A percentile compares a stretch with the other conserved stretches of the same genome.
phyloP scores from a whole-genome alignment of 1,284 basidiomycete genomes.

The Austroboletus niveus region DNA sequence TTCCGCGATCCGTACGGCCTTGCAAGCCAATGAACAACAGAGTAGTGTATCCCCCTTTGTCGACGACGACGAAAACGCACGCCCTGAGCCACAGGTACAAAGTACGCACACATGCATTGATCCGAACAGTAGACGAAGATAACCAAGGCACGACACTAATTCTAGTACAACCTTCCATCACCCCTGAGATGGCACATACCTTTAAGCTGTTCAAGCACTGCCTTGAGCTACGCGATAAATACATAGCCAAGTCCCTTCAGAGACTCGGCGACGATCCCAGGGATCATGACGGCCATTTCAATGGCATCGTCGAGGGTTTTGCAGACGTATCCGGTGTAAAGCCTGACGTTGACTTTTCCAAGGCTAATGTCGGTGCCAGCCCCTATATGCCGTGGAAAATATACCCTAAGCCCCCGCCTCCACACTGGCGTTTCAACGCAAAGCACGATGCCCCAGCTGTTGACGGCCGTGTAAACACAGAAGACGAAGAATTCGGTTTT shows the following conservation, averaged over 20 bases:
- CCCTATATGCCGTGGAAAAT: conserved; percentile 73
- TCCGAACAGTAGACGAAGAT: background rate
- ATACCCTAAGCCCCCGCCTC: conserved; percentile 87
- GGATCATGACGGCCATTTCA: conserved; percentile 80
- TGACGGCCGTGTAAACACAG: conserved; percentile 36
- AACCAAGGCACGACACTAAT: conserved; percentile 10
- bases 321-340: conserved; percentile 68
- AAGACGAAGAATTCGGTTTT: conserved; percentile 63
- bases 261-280: conserved; percentile 88
- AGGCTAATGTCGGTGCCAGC: conserved; percentile 29
- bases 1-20: conserved; percentile 37
- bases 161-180: conserved; percentile 40
- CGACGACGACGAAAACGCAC: conserved; percentile 42
- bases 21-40: conserved; percentile 22
- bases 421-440: conserved; percentile 87
- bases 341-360: conserved; percentile 52
- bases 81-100: conserved; percentile 28
- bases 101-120: conserved; percentile 10
- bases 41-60: conserved; percentile 28
- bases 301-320: conserved; percentile 54
- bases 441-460: conserved; percentile 50
- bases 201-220: conserved; percentile 73
- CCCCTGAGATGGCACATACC: conserved; percentile 52
- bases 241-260: conserved; percentile 82
- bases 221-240: conserved; percentile 89